Base-by-base conservation (phyloP, 192 early-diverging fungal genomes). In the Mortierella claussenii region DNA sequence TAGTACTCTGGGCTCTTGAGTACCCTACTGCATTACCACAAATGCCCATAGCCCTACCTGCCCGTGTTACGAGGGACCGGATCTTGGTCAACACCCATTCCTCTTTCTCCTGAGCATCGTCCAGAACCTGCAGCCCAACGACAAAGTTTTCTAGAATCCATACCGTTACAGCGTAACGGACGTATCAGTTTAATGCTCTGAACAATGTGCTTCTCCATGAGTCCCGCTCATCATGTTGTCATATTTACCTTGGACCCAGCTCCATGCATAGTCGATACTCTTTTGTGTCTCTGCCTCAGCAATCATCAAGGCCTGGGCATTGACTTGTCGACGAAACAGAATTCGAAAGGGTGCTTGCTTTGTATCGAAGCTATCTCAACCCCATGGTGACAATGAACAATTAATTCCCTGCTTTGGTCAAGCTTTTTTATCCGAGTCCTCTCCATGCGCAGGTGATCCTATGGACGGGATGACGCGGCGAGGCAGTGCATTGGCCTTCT, bases 341-440 rank as follows among this genome's bases (percentile, higher is more conserved):
- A 98, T 92, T 21, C 96, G 92, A 69, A 89, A 97, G 4, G 95
- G 91, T 6, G 95, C 92, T 69, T 96, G 95, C 79, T 95, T 95
- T 24, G 92, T 94, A 69, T 97, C 96, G 56, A 98, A 89, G 6
- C 91, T 93, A 55, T 27, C 21, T 13, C 13, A 10, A 55, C 12
- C 12, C 3, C 2, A 21, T 30, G 17, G 13, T 52, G 26, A 10
- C 24, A 52, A 21, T 27, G 28, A 17, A 26, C 15, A 46, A 46
- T 20, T 17, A 46, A 10, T 13, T 46, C 21, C n/a, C 15, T 20
- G 15, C 45, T n/a, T 46, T n/a, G 21, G 45, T 21, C 3, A 46
- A 20, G 15, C 5, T 20, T 46, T 46, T 7, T 15, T 17, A 46
- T n/a, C n/a, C n/a, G n/a, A n/a, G n/a, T n/a, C n/a, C n/a, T n/a